Conservation (phyloP, 805 yeast species). For the Ogataea paraovalis region DNA sequence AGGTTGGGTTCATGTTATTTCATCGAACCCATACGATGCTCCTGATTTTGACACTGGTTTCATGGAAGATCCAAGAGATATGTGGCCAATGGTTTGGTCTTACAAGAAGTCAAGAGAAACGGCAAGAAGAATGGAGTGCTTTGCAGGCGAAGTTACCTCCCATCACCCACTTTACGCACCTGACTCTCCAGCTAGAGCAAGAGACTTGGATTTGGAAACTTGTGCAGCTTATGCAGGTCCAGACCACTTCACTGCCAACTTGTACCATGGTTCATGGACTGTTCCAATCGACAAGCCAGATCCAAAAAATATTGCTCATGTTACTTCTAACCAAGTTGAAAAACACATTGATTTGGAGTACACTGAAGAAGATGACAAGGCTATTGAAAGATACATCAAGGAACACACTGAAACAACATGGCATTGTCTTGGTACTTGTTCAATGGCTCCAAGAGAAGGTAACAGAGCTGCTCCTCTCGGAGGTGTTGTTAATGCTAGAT, state of each 20-base stretch:
- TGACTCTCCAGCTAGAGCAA: conserved; percentile 27
- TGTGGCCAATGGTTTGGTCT: conserved; percentile 30
- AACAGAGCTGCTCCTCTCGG: conserved; percentile 24
- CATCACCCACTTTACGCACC: conserved; percentile 25
- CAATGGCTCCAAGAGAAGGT: conserved; percentile 29
- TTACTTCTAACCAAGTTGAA: conserved; percentile 23
- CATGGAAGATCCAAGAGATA: conserved; percentile 26
- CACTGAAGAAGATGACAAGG: conserved; percentile 24
- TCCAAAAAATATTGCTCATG: conserved; percentile 16
- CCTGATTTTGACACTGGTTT: conserved; percentile 29
- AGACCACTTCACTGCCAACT: conserved; percentile 22
- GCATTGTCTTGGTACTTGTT: conserved; percentile 29
- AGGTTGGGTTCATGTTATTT: conserved; percentile 21
- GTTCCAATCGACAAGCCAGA: conserved; percentile 23
- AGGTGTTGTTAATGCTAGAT: conserved; percentile 26
- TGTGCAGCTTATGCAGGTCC: conserved; percentile 24
- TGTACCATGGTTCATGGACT: conserved; percentile 30
- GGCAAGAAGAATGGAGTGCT: conserved; percentile 28
- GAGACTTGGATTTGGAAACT: conserved; percentile 25
- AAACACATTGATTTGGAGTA: conserved; percentile 21
- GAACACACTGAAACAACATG: conserved; percentile 30
- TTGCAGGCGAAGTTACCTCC: conserved; percentile 28
- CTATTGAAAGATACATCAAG: conserved; percentile 25
- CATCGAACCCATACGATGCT: conserved; percentile 24
- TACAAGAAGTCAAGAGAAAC: conserved; percentile 29